Percentiles rank a stretch among this genome's conserved stretches.
These are phyloP conservation scores for Phytophthora foliorum DNA, from an alignment of 352 stramenopile genomes.

Conservation along the genomic window DNA sequence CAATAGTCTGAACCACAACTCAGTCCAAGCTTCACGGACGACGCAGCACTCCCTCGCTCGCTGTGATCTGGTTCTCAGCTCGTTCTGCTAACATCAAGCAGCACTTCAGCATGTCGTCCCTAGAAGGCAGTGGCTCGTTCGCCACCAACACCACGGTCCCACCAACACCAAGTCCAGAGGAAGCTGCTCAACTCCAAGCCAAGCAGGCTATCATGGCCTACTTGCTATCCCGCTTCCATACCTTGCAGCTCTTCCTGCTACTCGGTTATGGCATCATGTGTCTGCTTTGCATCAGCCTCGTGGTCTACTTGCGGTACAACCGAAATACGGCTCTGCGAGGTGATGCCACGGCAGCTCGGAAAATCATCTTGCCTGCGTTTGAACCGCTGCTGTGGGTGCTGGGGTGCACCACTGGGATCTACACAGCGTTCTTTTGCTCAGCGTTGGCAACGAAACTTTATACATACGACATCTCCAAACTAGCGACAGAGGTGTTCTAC, in stretches of 20 bases:
- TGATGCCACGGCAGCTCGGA: constrained; percentile 53
- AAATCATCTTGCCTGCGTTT: constrained; percentile 72
- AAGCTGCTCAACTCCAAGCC: constrained; percentile 35
- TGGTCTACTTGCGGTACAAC: constrained; percentile 62
- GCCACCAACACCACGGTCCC: constrained; percentile 7
- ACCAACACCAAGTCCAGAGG: constrained; percentile 42
- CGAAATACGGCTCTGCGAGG: constrained; percentile 55
- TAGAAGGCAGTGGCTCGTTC: constrained; percentile 21
- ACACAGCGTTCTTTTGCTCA: constrained; percentile 59
- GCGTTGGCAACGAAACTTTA: constrained; percentile 53
- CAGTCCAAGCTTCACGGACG: too few species aligned
- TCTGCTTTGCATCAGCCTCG: constrained; percentile 49
- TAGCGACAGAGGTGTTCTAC: constrained; percentile 68
- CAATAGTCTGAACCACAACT: constrained; percentile 3
- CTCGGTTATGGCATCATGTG: constrained; percentile 72
- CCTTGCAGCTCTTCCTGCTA: constrained; percentile 65
- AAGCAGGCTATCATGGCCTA: constrained; percentile 48
- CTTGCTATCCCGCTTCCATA: constrained; percentile 52
- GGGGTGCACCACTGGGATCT: constrained; percentile 48
- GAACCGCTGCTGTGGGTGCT: constrained; percentile 68
- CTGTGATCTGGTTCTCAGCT: constrained; percentile 20
- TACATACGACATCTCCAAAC: constrained; percentile 60
- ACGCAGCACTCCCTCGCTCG: constrained; percentile 2
- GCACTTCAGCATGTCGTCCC: constrained; percentile 29
- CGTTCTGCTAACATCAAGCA: constrained; percentile 17